Conservation (phyloP, 495 filamentous ascomycete species). For the Trichoderma asperelloides region DNA sequence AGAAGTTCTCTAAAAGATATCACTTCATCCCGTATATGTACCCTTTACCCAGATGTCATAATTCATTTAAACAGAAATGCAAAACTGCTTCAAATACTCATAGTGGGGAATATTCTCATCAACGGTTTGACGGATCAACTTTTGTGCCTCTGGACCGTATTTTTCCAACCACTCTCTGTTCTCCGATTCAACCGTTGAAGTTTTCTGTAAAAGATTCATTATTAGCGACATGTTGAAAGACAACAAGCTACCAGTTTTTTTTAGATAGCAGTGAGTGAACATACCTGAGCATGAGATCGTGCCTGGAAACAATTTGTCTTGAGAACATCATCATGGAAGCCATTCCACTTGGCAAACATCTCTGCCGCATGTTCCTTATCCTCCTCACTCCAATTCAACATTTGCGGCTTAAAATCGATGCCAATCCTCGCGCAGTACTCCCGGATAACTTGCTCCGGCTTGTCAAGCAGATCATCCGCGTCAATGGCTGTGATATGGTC, state of each 20-base stretch:
- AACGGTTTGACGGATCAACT: conserved; percentile 66
- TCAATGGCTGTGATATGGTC: conserved; percentile 76
- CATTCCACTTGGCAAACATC: conserved; percentile 90
- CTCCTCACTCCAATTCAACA: conserved; percentile 77
- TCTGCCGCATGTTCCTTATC: conserved; percentile 56
- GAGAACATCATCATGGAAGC: conserved; percentile 93
- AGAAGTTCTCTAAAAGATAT: neutral
- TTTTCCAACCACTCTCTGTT: conserved; percentile 73
- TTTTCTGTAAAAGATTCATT: conserved; percentile 21
- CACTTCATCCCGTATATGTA: neutral
- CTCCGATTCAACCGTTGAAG: conserved; percentile 47
- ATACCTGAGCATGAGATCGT: conserved; percentile 53
- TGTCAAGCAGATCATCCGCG: conserved; percentile 85
- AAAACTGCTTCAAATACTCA: conserved; percentile 85
- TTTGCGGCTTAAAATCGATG: conserved; percentile 56
- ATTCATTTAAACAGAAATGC: conserved; percentile 31
- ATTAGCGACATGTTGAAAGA: neutral
- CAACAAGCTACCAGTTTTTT: too few species aligned
- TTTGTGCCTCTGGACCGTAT: conserved; percentile 68
- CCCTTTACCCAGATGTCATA: neutral
- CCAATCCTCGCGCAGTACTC: conserved; percentile 73
- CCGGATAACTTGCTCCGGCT: conserved; percentile 61
- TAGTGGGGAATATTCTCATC: conserved; percentile 77
- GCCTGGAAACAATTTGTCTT: conserved; percentile 64
- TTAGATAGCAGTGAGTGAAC: conserved; percentile 21